These are phyloP conservation scores for Falciphora oryzae DNA, from an alignment of 2,329 filamentous ascomycete genomes.

Conservation along the genomic window DNA sequence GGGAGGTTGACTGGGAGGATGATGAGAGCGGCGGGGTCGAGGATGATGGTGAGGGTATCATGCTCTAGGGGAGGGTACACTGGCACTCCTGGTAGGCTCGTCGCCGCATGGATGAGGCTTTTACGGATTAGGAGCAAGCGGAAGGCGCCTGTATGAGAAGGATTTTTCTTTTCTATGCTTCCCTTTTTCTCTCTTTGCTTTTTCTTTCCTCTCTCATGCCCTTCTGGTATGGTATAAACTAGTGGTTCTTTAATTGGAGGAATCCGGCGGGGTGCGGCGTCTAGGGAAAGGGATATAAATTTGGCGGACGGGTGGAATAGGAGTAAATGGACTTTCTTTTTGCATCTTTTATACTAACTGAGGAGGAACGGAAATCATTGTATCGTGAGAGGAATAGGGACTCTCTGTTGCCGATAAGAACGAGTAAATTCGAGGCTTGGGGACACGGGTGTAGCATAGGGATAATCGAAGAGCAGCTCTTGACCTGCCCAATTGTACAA, in stretches of 20 bases:
- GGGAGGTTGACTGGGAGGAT: slow-evolving; percentile 55
- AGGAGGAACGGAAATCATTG: not conserved
- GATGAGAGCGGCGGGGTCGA: slow-evolving; percentile 44
- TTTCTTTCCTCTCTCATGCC: not conserved
- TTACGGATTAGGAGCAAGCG: not conserved
- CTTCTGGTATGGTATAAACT: not conserved
- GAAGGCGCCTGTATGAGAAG: not conserved
- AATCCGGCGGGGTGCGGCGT: not conserved
- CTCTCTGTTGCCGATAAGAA: not conserved
- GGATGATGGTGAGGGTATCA: slow-evolving; percentile 50
- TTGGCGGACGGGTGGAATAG: not conserved
- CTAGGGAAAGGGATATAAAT: not conserved
- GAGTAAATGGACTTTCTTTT: not conserved
- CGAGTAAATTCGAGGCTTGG: not conserved
- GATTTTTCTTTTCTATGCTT: not conserved
- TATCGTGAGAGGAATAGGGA: not conserved
- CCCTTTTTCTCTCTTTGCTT: not conserved
- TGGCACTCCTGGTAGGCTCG: not conserved
- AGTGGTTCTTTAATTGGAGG: not conserved
- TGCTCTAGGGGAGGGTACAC: slow-evolving; percentile 28
- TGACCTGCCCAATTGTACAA: too few relatives aligned
- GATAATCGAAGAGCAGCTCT: too few relatives aligned
- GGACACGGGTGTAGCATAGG: too few relatives aligned
- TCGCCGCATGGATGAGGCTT: not conserved
- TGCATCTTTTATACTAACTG: not conserved